Evolutionary conservation across 2,329 filamentous ascomycete species (phyloP), one percentile per base, ranked within the genome.

Genomic region (Cordyceps tenuipes): DNA sequence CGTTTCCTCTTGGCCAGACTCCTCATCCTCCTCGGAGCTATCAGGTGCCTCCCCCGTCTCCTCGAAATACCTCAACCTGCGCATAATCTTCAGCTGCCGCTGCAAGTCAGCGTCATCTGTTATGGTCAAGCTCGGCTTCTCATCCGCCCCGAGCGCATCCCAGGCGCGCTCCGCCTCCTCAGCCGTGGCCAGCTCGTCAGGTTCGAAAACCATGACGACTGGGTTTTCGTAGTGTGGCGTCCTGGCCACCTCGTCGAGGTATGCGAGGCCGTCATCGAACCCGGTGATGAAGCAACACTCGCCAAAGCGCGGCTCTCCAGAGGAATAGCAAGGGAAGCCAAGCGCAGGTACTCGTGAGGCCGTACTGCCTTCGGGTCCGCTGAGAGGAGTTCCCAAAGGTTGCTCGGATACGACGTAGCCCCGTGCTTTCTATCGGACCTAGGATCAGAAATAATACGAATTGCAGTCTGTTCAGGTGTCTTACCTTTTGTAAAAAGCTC

Each of bases 281-380:
- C 82, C 79, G 12, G 69, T 70, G 13, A 87, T 75, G 57, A 92
- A 78, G 62, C 90, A 80, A 43, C 77, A 76, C 70, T 95, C 89
- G 8, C 75, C 74, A 66, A 84, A 77, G 39, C 77, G 68, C 1
- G 72, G 66, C 63, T 88, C 83, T 3, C 87, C 87, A 1, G 86
- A 82, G n/a, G 87, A 86, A 71, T 87, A 88, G 63, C 85, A 80
- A 5, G 88, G 87, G 64, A 83, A 88, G 5, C 87, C 87, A 48
- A 81, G 75, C 12, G 71, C 64, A 0, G 76, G 75, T 67, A 78
- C 75, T 43, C 68, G 65, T 3, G 74, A 72, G 15, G 70, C 64
- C 0, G 72, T 68, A 64, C 82, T 82, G 10, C 81, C 79, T 1
- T 76, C 68, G 1, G 81, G 75, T 0, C 81, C 80, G 0, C 80